Conservation (phyloP, 2,329 filamentous ascomycete species). For the Aspergillus pseudotamarii region DNA sequence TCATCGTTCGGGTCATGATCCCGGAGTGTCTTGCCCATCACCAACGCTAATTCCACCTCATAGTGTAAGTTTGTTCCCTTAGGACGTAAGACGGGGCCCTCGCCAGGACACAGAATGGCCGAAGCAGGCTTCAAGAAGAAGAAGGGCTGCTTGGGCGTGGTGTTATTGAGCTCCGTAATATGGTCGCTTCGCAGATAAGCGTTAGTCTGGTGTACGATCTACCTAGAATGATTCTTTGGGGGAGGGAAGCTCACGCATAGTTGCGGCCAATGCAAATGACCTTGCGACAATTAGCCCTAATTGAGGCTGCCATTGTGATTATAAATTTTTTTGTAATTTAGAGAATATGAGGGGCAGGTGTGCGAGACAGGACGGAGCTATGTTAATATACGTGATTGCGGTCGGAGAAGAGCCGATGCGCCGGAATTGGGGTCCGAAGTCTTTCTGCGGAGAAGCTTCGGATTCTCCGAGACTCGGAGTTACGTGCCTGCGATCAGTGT, state of each 20-base stretch:
- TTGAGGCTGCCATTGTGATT: conserved; percentile 42
- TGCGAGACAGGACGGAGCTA: conserved; percentile 7
- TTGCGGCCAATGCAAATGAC: conserved; percentile 94
- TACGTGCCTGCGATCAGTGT: neutral
- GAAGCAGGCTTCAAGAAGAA: conserved; percentile 97
- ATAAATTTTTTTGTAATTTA: neutral
- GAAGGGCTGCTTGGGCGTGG: conserved; percentile 89
- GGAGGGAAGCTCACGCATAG: conserved; percentile 72
- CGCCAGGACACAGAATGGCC: conserved; percentile 76
- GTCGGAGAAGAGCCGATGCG: conserved; percentile 15
- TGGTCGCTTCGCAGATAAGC: conserved; percentile 68
- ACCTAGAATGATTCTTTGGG: conserved; percentile 1
- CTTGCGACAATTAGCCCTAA: conserved; percentile 64
- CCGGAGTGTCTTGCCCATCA: conserved; percentile 79
- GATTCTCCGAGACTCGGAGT: conserved; percentile 26
- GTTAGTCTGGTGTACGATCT: neutral
- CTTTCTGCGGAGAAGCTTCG: conserved; percentile 28
- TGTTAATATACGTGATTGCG: conserved; percentile 1
- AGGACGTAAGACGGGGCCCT: conserved; percentile 79
- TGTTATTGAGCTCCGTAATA: conserved; percentile 86
- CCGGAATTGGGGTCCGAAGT: conserved; percentile 24
- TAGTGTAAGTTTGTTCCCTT: conserved; percentile 85
- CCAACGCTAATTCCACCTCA: conserved; percentile 88
- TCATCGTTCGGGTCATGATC: conserved; percentile 76
- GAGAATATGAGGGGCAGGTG: neutral